Base-by-base conservation (phyloP, 495 filamentous ascomycete species). In the Zalerion maritima region DNA sequence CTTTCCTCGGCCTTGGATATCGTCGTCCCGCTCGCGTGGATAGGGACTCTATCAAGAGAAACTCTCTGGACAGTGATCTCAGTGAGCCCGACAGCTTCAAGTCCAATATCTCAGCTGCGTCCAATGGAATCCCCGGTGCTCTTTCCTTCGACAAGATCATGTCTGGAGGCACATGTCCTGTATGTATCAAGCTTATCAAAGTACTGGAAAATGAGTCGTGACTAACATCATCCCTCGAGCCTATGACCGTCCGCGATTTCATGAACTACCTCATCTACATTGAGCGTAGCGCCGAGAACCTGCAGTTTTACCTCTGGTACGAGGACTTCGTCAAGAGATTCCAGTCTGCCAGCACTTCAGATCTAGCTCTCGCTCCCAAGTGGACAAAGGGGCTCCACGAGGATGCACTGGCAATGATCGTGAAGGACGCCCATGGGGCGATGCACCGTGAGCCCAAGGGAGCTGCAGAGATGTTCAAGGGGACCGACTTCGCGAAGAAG, bases 261-360 rank as follows among this genome's bases (percentile, higher is more conserved):
- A 78, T 83, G 73, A 77, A 80, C 52, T 86, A 81, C 43, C 59
- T 83, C 24, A 58, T 72, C 29, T 80, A 82, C 47, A 65, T 86
- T 28, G 78, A 83, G 43, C 69, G 71, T 20, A 49, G 71, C 8
- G 73, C 80, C 27, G 79, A 85, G 52, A 83, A 83, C 46, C 62
- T 85, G 17, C 78, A 85, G 48, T 85, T 85, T 53, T 81, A 60
- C 46, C 67, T 85, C 10, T 86, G 80, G 80, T 64, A 68, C 34
- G 61, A 54, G 16, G 75, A 78, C 46, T 86, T 81, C 37, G 47
- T 42, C 22, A 50, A 60, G 35, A 69, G 77, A 3, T 84, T 81
- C 47, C 38, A 54, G 6, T 44, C 52, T 11, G 60, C 75, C 5
- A 49, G 64, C 3, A 50, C 55, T 5, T 55, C 42, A 12, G 71